Evolutionary conservation across 345 rosid genomes (phyloP).

Genomic region (Acer yangbiense): DNA sequence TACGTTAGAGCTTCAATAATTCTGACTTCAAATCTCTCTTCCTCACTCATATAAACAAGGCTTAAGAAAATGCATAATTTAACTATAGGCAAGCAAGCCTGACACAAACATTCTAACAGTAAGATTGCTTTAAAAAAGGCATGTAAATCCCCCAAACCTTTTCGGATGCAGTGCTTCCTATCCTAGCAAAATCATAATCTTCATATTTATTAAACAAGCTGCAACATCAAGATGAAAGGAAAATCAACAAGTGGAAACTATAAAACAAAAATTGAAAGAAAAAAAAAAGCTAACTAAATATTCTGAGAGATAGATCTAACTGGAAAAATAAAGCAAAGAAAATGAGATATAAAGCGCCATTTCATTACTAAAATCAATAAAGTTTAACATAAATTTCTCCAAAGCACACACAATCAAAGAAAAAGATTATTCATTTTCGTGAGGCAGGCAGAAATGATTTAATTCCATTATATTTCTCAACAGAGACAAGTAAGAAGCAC

Average conservation of each 20-base stretch:
- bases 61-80: not conserved
- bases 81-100: not conserved
- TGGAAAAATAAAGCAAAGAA: not conserved
- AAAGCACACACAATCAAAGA: not conserved
- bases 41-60: not conserved
- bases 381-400: not conserved
- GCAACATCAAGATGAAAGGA: slow-evolving; percentile 21
- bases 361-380: not conserved
- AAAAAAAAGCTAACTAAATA: not conserved
- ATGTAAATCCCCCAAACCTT: slow-evolving; percentile 45
- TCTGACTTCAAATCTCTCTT: not conserved
- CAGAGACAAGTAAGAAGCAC: not conserved
- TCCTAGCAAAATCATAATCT: slow-evolving; percentile 83
- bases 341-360: not conserved
- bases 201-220: slow-evolving; percentile 81
- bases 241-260: not conserved
- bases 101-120: not conserved
- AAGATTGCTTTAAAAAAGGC: not conserved
- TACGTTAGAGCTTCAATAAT: not conserved
- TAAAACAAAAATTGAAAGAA: not conserved
- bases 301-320: not conserved
- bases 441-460: not conserved
- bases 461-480: not conserved
- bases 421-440: no score
- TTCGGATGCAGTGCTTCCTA: slow-evolving; percentile 73